phyloP scores from a whole-genome alignment of 768 basidiomycete species.

The Calvatia gigantea region DNA sequence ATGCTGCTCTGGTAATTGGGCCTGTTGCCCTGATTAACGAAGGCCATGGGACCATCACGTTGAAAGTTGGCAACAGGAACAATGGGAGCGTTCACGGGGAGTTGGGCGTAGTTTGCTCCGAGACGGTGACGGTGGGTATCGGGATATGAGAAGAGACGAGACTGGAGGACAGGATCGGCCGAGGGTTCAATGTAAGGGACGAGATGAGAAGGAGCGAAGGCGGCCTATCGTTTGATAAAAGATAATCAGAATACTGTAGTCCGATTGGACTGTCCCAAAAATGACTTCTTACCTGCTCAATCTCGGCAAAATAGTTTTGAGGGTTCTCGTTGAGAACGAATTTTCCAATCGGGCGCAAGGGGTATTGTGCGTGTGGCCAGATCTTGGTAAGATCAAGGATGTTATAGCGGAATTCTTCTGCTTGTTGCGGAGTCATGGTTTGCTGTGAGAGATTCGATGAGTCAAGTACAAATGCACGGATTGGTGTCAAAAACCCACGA shows the following conservation, averaged over 20 bases:
- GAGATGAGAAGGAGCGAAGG: conserved; percentile 87
- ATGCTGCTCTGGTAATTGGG: conserved; percentile 88
- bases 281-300: conserved; percentile 70
- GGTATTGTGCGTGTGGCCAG: conserved; percentile 85
- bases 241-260: conserved; percentile 18
- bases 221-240: conserved; percentile 28
- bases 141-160: conserved; percentile 92
- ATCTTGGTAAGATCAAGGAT: conserved; percentile 89
- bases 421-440: conserved; percentile 92
- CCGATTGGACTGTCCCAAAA: not conserved
- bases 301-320: conserved; percentile 91
- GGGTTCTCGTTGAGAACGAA: conserved; percentile 76
- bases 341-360: conserved; percentile 86
- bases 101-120: conserved; percentile 76
- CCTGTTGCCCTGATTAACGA: conserved; percentile 75
- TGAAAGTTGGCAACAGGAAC: conserved; percentile 86
- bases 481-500: conserved; percentile 42
- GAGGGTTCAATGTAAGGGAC: conserved; percentile 89
- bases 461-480: not conserved
- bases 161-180: conserved; percentile 90
- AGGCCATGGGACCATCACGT: conserved; percentile 70
- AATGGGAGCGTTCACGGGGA: conserved; percentile 83
- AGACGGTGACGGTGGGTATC: conserved; percentile 87
- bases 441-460: conserved; percentile 45
- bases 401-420: conserved; percentile 87